Conservation (phyloP, 306 rosid genomes). For the Casuarina equisetifolia region DNA sequence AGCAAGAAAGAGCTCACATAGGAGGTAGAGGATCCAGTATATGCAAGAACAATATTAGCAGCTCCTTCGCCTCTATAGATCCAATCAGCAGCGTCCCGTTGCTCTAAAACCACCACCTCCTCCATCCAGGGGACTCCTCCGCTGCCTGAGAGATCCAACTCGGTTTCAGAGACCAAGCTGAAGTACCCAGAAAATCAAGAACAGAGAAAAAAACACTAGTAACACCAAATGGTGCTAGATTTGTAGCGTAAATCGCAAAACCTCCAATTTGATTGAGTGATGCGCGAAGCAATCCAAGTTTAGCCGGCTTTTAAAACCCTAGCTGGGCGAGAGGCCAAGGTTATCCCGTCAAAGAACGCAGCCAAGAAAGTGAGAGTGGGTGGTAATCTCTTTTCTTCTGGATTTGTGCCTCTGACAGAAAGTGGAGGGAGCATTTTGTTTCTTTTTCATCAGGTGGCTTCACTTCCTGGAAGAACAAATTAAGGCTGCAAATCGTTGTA, state of each 20-base stretch:
- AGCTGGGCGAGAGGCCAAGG: not conserved
- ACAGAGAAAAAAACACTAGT: not conserved
- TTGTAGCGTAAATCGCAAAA: not conserved
- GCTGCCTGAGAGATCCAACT: constrained; percentile 22
- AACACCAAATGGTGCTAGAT: not conserved
- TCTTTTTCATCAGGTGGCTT: not conserved
- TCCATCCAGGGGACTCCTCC: constrained; percentile 39
- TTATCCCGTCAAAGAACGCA: not conserved
- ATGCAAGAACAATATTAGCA: constrained; percentile 80
- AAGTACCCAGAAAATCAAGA: constrained; percentile 4
- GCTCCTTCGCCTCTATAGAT: constrained; percentile 97
- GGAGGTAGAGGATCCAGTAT: constrained; percentile 59
- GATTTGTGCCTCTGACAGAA: too few relatives aligned
- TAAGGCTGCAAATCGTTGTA: too few relatives aligned
- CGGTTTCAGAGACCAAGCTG: constrained; percentile 1
- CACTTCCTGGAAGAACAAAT: too few relatives aligned
- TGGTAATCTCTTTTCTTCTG: not conserved
- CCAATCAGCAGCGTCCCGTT: constrained; percentile 66
- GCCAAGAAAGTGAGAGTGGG: not conserved
- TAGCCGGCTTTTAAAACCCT: not conserved
- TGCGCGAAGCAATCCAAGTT: not conserved
- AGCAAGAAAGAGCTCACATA: constrained; percentile 46
- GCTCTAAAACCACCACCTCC: constrained; percentile 44
- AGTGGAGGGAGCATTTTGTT: not conserved
- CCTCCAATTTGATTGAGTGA: not conserved